A percentile compares a stretch with the other conserved stretches of the same genome.
These are phyloP conservation scores for Globisporangium radiosum DNA, from an alignment of 352 stramenopile species.

Conservation along the genomic window DNA sequence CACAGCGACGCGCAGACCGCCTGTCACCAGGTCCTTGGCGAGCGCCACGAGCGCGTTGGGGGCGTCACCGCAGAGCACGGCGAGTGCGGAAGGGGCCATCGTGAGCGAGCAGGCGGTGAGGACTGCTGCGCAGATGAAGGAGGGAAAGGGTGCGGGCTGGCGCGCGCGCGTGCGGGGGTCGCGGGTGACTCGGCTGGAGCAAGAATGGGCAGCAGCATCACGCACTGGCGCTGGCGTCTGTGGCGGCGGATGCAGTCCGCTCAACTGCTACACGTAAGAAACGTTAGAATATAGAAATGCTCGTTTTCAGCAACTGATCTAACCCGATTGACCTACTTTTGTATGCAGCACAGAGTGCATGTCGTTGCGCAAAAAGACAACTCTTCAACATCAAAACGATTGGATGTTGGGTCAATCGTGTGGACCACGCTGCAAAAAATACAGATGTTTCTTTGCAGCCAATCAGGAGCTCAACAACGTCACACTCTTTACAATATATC, in stretches of 20 bases:
- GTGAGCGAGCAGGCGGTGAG: neutral
- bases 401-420: slow-evolving; percentile 1
- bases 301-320: neutral
- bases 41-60: slow-evolving; percentile 36
- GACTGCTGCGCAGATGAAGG: neutral
- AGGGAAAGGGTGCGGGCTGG: neutral
- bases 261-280: slow-evolving; percentile 20
- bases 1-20: slow-evolving; percentile 55
- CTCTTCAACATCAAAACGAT: slow-evolving; percentile 16
- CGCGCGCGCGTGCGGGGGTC: neutral
- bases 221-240: neutral
- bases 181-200: slow-evolving; percentile 8
- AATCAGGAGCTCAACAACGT: too few species aligned
- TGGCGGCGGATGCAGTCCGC: neutral
- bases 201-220: neutral
- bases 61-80: slow-evolving; percentile 60
- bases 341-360: neutral
- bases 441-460: too few species aligned
- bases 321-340: neutral
- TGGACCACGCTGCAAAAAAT: too few species aligned
- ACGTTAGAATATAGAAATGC: slow-evolving; percentile 12
- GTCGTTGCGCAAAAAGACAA: slow-evolving; percentile 6
- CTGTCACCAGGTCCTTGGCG: slow-evolving; percentile 40
- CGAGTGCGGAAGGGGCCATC: slow-evolving; percentile 43
- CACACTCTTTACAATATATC: too few species aligned